phyloP scores from a whole-genome alignment of 1,284 basidiomycete species.

The Puccinia novopanici region DNA sequence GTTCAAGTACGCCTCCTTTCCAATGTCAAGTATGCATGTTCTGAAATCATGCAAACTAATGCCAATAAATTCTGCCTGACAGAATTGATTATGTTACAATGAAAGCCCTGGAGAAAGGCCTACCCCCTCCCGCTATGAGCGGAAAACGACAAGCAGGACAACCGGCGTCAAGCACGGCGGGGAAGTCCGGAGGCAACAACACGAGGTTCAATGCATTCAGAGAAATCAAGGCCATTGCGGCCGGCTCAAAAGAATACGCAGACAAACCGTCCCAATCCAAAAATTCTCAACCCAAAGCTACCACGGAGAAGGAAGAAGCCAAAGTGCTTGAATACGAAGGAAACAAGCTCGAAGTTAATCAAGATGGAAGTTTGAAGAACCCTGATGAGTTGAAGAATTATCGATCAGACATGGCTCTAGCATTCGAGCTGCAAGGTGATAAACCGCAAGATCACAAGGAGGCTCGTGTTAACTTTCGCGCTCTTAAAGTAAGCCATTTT shows the following conservation, averaged over 20 bases:
- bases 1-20: constrained; percentile 44
- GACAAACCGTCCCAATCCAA: not conserved
- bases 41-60: not conserved
- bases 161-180: not conserved
- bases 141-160: constrained; percentile 31
- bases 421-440: constrained; percentile 46
- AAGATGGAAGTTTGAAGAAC: constrained; percentile 42
- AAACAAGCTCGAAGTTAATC: constrained; percentile 35
- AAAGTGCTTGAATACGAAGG: constrained; percentile 39
- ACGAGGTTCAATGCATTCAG: constrained; percentile 47
- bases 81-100: constrained; percentile 51
- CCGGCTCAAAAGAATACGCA: constrained; percentile 29
- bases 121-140: constrained; percentile 36
- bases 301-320: not conserved
- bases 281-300: not conserved
- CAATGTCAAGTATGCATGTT: not conserved
- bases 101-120: constrained; percentile 49
- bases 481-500: constrained; percentile 40
- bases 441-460: constrained; percentile 21
- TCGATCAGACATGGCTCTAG: constrained; percentile 39
- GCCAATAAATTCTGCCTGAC: not conserved
- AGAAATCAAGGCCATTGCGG: constrained; percentile 30
- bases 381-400: constrained; percentile 41
- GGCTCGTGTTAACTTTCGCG: constrained; percentile 32
- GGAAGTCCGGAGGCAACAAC: constrained; percentile 28